These are phyloP conservation scores for Phytophthora ramorum DNA, from an alignment of 352 stramenopile genomes.

Conservation along the genomic window DNA sequence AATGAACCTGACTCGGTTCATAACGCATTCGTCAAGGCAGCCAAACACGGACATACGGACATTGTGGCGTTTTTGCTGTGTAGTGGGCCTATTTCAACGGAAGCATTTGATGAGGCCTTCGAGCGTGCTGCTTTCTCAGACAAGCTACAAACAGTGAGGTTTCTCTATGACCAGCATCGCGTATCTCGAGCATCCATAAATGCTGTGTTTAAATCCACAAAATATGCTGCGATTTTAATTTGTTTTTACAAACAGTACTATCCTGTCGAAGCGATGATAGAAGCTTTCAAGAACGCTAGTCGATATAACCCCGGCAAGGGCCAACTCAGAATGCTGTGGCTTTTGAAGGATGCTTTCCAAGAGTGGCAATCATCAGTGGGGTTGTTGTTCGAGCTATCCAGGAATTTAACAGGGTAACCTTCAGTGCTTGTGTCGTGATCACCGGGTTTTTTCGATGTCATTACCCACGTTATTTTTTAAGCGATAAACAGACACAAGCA, in stretches of 20 bases:
- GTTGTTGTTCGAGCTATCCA: neutral
- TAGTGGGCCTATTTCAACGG: neutral
- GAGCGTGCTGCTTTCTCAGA: neutral
- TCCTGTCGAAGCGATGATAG: neutral
- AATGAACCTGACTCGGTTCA: neutral
- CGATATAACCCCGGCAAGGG: neutral
- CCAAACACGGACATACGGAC: neutral
- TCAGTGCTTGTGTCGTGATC: neutral
- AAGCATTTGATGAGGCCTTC: neutral
- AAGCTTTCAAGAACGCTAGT: neutral
- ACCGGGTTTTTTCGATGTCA: neutral
- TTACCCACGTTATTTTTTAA: neutral
- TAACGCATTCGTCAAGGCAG: neutral
- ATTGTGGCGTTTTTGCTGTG: neutral
- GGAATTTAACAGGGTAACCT: neutral
- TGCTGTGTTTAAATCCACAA: neutral
- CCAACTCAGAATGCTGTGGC: neutral
- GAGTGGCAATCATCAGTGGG: neutral
- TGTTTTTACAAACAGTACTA: neutral
- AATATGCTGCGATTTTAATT: neutral
- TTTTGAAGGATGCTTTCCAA: neutral
- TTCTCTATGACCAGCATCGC: neutral
- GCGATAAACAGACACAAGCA: neutral
- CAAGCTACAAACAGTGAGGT: neutral
- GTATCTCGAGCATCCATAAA: neutral